Conservation (phyloP, 441 rosid species). For the Jatropha multifida region DNA sequence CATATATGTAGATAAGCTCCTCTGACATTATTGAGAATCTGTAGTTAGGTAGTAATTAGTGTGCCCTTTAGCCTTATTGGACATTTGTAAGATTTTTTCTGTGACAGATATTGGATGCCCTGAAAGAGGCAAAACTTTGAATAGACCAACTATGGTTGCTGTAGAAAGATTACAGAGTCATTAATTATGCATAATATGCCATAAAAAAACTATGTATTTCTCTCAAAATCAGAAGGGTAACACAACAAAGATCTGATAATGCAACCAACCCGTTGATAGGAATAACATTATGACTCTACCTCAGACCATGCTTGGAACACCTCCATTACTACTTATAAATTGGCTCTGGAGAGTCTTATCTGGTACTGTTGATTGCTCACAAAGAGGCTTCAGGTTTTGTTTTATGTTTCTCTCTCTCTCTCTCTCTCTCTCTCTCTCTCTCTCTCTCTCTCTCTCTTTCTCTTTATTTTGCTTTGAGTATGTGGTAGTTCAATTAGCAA, state of each 20-base stretch:
- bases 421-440: no score
- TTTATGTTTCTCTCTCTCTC: no score
- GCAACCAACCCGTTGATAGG: conserved; percentile 1
- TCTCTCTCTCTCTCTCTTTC: no score
- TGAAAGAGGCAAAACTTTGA: conserved; percentile 16
- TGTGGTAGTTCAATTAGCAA: no score
- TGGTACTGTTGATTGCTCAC: no score
- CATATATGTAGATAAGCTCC: not conserved
- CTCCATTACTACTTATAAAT: conserved; percentile 16
- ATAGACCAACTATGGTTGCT: conserved; percentile 14
- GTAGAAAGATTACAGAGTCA: conserved; percentile 6
- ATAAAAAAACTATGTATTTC: no score
- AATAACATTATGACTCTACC: conserved; percentile 9
- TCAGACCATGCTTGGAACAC: conserved; percentile 4
- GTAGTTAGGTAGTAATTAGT: conserved; percentile 6
- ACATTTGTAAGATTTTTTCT: conserved; percentile 17
- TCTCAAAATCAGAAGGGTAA: not conserved
- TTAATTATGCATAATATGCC: conserved; percentile 10
- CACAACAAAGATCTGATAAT: conserved; percentile 23
- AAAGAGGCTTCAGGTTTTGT: no score
- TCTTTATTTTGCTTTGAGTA: no score
- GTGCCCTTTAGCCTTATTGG: not conserved
- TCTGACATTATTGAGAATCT: not conserved
- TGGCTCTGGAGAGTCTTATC: not conserved
- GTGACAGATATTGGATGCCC: conserved; percentile 15